Evolutionary conservation across 257 asterid genomes (phyloP), one percentile per base, ranked within the genome.

Genomic region (Handroanthus guayacan): DNA sequence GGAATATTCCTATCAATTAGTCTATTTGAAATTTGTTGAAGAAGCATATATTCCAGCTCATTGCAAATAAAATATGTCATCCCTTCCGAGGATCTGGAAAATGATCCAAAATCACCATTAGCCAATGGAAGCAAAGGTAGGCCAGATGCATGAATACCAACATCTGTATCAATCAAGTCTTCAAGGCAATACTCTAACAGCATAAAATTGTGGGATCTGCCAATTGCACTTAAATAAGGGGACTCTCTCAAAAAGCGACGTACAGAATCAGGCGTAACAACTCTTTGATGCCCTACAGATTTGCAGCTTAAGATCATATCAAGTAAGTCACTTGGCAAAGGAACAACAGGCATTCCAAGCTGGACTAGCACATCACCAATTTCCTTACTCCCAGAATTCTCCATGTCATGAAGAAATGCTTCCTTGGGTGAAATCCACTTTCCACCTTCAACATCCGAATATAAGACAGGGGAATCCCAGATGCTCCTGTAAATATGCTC

Each of bases 111-210:
- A 62, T 85, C 90, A 54, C 96, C 97, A 85, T 85, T 89, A 83
- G 97, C 97, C 82, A 94, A 84, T 67, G 99, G 99, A 83, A 94
- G 89, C 85, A 94, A 86, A 77, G 87, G 89, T 83, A 94, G 78
- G 83, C 80, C 66, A 74, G 74, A 81, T 64, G 93, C 85, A 79
- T 82, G 88, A 74, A 62, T 64, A 64, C 96, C 96, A 52, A 90
- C 96, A 61, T 92, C 97, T 74, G 89, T 77, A 79, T 94, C 97
- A 78, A 94, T 79, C 86, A 94, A 89, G 88, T 92, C 99, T 80
- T 90, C 95, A 52, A 94, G 94, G 83, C 99, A 94, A 85, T 94
- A 94, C 76, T 92, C 99, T 85, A 94, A 86, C 84, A 94, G 84
- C 86, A 87, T 81, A 68, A 86, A 81, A 86, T 85, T 90, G 61